phyloP scores from a whole-genome alignment of 768 basidiomycete species.

The Fomitopsis pulvina region DNA sequence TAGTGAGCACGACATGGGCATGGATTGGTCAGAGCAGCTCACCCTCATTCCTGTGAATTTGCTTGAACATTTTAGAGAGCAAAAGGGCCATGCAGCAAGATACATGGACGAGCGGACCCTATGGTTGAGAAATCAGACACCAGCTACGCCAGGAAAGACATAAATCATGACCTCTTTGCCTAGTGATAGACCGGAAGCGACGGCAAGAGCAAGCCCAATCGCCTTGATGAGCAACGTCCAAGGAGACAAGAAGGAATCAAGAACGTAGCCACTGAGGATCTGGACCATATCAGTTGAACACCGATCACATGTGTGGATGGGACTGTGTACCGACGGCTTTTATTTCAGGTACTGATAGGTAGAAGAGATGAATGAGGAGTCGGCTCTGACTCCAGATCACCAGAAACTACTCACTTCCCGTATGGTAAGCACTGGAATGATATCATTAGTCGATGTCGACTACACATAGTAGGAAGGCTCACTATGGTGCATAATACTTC shows the following conservation, averaged over 20 bases:
- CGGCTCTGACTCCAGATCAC: background rate
- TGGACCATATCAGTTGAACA: slow-evolving; percentile 18
- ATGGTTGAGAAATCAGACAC: background rate
- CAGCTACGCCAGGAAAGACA: background rate
- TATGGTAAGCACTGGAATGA: slow-evolving; percentile 58
- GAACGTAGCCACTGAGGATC: slow-evolving; percentile 81
- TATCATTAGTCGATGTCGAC: background rate
- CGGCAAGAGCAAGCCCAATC: slow-evolving; percentile 74
- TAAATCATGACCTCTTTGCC: slow-evolving; percentile 64
- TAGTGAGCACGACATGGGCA: too few species aligned
- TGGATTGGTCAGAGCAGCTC: background rate
- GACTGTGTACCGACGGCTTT: slow-evolving; percentile 50
- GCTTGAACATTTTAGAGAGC: slow-evolving; percentile 56
- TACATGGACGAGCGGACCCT: slow-evolving; percentile 85
- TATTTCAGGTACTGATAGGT: slow-evolving; percentile 62
- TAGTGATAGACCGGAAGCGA: slow-evolving; percentile 78
- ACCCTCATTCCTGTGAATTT: slow-evolving; percentile 79
- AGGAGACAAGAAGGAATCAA: slow-evolving; percentile 79
- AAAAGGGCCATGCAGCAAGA: slow-evolving; percentile 76
- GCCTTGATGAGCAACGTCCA: slow-evolving; percentile 86
- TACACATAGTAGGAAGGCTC: slow-evolving; percentile 20
- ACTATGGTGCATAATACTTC: slow-evolving; percentile 65
- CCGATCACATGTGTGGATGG: background rate
- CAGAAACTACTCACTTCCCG: slow-evolving; percentile 55
- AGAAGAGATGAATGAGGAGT: background rate